Conservation (phyloP, 805 yeast species). For the Cyberlindnera maclurae region DNA sequence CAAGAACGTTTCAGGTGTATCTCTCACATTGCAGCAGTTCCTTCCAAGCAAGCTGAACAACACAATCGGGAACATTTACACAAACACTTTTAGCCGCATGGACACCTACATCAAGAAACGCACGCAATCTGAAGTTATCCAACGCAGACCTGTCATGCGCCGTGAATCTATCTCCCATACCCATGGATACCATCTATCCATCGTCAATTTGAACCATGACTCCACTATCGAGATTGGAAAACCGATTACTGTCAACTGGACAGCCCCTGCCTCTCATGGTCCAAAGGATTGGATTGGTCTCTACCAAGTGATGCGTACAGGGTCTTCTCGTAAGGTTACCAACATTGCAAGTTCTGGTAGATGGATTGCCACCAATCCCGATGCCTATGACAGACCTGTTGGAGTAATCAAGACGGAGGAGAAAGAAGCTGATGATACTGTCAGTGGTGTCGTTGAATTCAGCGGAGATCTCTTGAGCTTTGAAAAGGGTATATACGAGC, state of each 20-base stretch:
- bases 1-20: slow-evolving; percentile 42
- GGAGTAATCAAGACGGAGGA: slow-evolving; percentile 8
- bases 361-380: slow-evolving; percentile 46
- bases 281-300: slow-evolving; percentile 71
- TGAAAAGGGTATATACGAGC: slow-evolving; percentile 67
- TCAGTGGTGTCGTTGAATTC: slow-evolving; percentile 44
- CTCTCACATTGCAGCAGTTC: slow-evolving; percentile 29
- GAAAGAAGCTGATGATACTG: slow-evolving; percentile 14
- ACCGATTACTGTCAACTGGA: slow-evolving; percentile 49
- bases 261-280: slow-evolving; percentile 41
- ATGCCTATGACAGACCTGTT: slow-evolving; percentile 25
- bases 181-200: slow-evolving; percentile 25
- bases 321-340: slow-evolving; percentile 48
- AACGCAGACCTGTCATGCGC: slow-evolving; percentile 7
- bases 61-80: slow-evolving; percentile 37
- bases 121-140: slow-evolving; percentile 17
- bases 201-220: slow-evolving; percentile 14
- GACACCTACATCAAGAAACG: slow-evolving; percentile 22
- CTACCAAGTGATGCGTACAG: slow-evolving; percentile 55
- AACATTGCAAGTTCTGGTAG: slow-evolving; percentile 56
- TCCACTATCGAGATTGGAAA: slow-evolving; percentile 36
- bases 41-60: slow-evolving; percentile 31
- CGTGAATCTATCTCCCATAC: slow-evolving; percentile 18
- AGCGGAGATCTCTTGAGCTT: slow-evolving; percentile 42
- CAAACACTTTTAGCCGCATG: slow-evolving; percentile 34